These are phyloP conservation scores for Carex myosuroides DNA, from an alignment of 176 grass and related monocot genomes.

Conservation along the genomic window DNA sequence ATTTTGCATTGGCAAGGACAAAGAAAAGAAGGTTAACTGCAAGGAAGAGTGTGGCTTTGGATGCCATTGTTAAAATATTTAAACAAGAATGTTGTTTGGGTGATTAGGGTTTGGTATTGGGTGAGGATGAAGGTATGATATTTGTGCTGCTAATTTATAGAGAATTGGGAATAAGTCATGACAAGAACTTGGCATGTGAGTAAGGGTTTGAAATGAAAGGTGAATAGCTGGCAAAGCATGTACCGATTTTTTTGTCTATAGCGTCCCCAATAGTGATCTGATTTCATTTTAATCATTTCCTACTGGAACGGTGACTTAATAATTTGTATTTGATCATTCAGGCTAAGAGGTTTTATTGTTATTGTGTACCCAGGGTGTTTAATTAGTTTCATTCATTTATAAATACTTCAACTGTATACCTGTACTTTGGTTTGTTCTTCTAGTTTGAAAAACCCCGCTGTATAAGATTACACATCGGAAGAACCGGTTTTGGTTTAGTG, in stretches of 20 bases:
- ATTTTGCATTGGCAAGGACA: slow-evolving; percentile 9
- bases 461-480: background rate
- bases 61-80: background rate
- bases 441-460: background rate
- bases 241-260: background rate
- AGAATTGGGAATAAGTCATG: background rate
- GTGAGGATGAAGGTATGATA: background rate
- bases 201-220: background rate
- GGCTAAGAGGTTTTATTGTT: background rate
- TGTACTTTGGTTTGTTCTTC: background rate
- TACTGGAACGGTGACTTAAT: background rate
- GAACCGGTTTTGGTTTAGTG: too few species aligned
- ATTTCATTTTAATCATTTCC: background rate
- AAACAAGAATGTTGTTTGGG: background rate
- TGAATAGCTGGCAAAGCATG: slow-evolving; percentile 12
- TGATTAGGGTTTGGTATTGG: background rate
- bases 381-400: background rate
- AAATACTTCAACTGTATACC: too few species aligned
- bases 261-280: background rate
- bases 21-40: slow-evolving; percentile 24
- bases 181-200: background rate
- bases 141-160: slow-evolving; percentile 8
- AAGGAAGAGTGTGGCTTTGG: slow-evolving; percentile 21
- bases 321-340: background rate
- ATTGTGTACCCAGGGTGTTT: background rate